These are phyloP conservation scores for Trichoderma sp. DNA, from an alignment of 2,329 filamentous ascomycete species.

Conservation along the genomic window DNA sequence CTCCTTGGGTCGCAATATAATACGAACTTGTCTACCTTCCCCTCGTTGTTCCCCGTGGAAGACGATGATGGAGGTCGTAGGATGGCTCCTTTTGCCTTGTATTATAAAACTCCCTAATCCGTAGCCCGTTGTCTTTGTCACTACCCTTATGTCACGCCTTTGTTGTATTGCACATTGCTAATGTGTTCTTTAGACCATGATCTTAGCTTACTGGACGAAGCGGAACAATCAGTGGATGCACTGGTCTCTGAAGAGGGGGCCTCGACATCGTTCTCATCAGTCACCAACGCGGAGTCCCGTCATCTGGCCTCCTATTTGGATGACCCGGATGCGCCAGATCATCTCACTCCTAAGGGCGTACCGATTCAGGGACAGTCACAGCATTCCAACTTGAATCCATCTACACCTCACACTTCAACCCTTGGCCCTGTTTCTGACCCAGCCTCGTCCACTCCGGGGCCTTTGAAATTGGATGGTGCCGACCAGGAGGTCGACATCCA, in stretches of 20 bases:
- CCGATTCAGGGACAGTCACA: conserved; percentile 23
- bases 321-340: background rate
- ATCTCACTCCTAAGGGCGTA: conserved; percentile 25
- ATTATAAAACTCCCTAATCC: conserved; percentile 33
- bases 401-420: conserved; percentile 27
- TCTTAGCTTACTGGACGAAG: conserved; percentile 58
- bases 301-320: conserved; percentile 21
- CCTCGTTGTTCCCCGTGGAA: conserved; percentile 46
- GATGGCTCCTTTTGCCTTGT: conserved; percentile 43
- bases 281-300: conserved; percentile 13
- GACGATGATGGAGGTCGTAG: conserved; percentile 62
- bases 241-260: conserved; percentile 59
- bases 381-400: conserved; percentile 27
- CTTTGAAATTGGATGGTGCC: conserved; percentile 27
- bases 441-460: conserved; percentile 35
- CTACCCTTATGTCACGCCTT: background rate
- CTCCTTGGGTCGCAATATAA: conserved; percentile 43
- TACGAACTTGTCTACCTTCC: conserved; percentile 33
- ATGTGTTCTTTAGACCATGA: conserved; percentile 57
- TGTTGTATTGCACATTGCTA: conserved; percentile 35
- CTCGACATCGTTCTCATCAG: conserved; percentile 14
- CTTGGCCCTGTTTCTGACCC: conserved; percentile 27
- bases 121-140: conserved; percentile 11
- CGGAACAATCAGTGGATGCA: conserved; percentile 62
- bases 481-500: conserved; percentile 37